Percentiles rank a stretch among this genome's conserved stretches.
phyloP scores from a whole-genome alignment of 164 flowering plant species.

The Stephania yunnanensis region DNA sequence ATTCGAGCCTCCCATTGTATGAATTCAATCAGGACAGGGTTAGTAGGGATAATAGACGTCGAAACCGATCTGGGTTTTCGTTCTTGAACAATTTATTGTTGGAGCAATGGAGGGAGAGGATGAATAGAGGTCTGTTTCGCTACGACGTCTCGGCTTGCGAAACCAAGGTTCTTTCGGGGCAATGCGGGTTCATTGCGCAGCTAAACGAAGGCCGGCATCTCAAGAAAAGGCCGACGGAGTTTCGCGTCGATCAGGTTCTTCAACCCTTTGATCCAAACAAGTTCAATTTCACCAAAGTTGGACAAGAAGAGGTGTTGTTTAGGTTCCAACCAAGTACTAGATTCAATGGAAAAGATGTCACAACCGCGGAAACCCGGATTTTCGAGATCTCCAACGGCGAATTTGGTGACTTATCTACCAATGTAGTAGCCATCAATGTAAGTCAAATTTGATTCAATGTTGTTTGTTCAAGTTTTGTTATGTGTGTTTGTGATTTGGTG shows the following conservation, averaged over 20 bases:
- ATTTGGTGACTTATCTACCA: constrained; percentile 32
- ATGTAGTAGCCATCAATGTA: constrained; percentile 80
- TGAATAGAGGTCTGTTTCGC: constrained; percentile 62
- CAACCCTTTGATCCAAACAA: constrained; percentile 78
- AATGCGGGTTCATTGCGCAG: constrained; percentile 71
- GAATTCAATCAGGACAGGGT: constrained; percentile 21
- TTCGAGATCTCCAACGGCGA: constrained; percentile 28
- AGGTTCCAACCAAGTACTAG: constrained; percentile 47
- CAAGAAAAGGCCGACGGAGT: constrained; percentile 83
- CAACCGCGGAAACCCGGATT: constrained; percentile 19
- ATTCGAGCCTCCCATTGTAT: constrained; percentile 42
- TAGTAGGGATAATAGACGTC: not conserved
- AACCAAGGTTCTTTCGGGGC: constrained; percentile 64
- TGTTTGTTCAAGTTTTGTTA: not conserved
- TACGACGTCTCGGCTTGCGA: constrained; percentile 77
- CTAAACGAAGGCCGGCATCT: constrained; percentile 85
- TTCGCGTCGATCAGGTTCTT: constrained; percentile 65
- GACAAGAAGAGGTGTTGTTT: constrained; percentile 82
- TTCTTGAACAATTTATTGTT: not conserved
- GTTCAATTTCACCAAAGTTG: constrained; percentile 89
- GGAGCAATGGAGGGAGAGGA: constrained; percentile 75
- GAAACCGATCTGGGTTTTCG: too few relatives aligned
- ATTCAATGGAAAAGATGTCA: too few relatives aligned
- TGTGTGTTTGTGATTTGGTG: not conserved
- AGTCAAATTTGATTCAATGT: constrained; percentile 4